Percentiles rank a stretch among this genome's conserved stretches.
These are phyloP conservation scores for Cyberlindnera bimundalis DNA, from an alignment of 805 yeast species.

Conservation along the genomic window DNA sequence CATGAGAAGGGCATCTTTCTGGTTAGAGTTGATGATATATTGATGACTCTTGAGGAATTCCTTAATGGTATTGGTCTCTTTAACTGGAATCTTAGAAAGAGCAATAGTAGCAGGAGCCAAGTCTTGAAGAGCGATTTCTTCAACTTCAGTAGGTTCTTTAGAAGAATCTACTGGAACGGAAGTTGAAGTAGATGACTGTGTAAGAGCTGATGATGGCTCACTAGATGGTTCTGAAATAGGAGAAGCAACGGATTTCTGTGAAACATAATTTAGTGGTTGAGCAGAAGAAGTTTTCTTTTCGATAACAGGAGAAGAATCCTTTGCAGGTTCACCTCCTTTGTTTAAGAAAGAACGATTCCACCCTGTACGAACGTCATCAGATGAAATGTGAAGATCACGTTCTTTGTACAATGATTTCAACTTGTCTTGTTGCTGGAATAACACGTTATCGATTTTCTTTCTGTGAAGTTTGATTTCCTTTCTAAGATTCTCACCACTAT, in stretches of 20 bases:
- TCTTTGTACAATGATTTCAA: conserved; percentile 66
- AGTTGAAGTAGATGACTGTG: not conserved
- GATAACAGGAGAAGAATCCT: conserved; percentile 14
- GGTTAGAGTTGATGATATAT: conserved; percentile 71
- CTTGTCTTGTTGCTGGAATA: conserved; percentile 61
- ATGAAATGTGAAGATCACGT: conserved; percentile 70
- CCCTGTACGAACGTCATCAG: conserved; percentile 90
- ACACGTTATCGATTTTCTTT: conserved; percentile 62
- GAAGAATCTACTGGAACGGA: not conserved
- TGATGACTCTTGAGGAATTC: conserved; percentile 52
- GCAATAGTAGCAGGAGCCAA: conserved; percentile 24
- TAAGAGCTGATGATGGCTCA: conserved; percentile 1
- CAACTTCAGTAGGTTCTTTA: conserved; percentile 18
- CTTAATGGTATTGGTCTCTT: conserved; percentile 48
- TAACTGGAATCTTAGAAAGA: conserved; percentile 55
- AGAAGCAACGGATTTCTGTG: too few relatives aligned
- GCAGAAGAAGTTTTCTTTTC: too few relatives aligned
- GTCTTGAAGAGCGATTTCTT: conserved; percentile 19
- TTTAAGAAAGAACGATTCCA: conserved; percentile 83
- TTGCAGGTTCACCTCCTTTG: conserved; percentile 37
- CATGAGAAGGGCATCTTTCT: conserved; percentile 91
- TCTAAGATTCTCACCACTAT: conserved; percentile 39
- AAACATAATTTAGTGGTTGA: too few relatives aligned
- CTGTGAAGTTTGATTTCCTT: conserved; percentile 52
- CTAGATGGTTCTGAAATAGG: conserved; percentile 9